Evolutionary conservation across 352 stramenopile species (phyloP), one percentile per base, ranked within the genome.

Genomic region (Pythium coloratum): DNA sequence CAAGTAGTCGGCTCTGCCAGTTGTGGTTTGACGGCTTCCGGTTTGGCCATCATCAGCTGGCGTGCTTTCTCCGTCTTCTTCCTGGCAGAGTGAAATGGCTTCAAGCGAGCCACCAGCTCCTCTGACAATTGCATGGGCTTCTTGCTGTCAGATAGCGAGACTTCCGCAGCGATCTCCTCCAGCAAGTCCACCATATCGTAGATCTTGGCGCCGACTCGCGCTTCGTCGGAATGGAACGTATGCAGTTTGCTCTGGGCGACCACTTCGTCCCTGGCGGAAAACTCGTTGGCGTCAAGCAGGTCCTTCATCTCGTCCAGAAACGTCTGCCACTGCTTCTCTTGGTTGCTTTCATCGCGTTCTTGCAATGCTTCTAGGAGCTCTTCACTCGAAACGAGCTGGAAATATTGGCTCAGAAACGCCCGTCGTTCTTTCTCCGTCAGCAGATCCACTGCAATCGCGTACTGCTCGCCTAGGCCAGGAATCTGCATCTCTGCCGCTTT

Each of bases 301-400:
- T 80, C 73, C 20, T 81, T 77, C 18, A 90, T 64, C 51, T 91
- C 81, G 20, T 80, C 70, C 14, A 91, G 53, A 10, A 89, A 73
- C 0, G 57, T 60, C 62, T 81, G 71, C 58, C 80, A 87, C 5
- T 71, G 59, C 67, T 89, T 91, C 33, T 86, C 76, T 18, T 86
- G 75, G 54, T 90, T 90, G 24, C 57, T 57, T 28, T 89, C 83
- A 61, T 90, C 83, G 0, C 81, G 73, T 47, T 74, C 65, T 6
- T 73, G 70, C 16, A 91, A 59, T 20, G 73, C 73, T 49, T 85
- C 73, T 51, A 90, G 81, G 20, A 91, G 73, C 28, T 91, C 83
- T 5, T 70, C 70, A 1, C 60, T 71, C 0, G 69, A 70, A 13
- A 91, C 69, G 32, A 86, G 75, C 28, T 79, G 72, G n/a, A 90